Percentiles rank a stretch among this genome's conserved stretches.
Evolutionary conservation across 2,329 filamentous ascomycete genomes (phyloP).

Genomic region (Aspergillus melleus): DNA sequence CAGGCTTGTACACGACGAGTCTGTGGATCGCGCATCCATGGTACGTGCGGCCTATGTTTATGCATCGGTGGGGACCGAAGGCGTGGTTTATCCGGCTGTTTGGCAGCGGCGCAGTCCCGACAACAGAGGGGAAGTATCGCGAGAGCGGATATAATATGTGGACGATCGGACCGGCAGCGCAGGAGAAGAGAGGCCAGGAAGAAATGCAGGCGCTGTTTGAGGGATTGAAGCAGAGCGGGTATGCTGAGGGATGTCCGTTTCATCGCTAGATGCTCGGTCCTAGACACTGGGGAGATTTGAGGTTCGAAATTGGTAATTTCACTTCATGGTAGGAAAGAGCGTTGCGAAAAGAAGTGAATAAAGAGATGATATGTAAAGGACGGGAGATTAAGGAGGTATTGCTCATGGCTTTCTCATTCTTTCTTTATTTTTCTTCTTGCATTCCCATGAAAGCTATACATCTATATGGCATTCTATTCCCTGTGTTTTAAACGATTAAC

Average conservation of each 20-base stretch:
- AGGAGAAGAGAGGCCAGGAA: conserved; percentile 13
- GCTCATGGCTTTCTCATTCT: too few relatives aligned
- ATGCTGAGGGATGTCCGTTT: conserved; percentile 10
- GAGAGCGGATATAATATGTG: conserved; percentile 13
- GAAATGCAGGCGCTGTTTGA: conserved; percentile 13
- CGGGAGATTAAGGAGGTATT: too few relatives aligned
- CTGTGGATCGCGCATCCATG: conserved; percentile 19
- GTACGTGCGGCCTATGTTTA: conserved; percentile 24
- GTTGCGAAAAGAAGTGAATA: too few relatives aligned
- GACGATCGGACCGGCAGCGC: conserved; percentile 14
- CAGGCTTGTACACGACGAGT: conserved; percentile 7
- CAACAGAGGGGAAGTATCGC: conserved; percentile 3
- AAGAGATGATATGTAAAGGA: too few relatives aligned
- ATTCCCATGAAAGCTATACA: too few relatives aligned
- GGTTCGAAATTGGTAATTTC: too few relatives aligned
- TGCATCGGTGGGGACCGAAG: conserved; percentile 14
- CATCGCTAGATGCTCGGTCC: not conserved
- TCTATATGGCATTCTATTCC: too few relatives aligned
- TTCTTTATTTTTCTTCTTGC: too few relatives aligned
- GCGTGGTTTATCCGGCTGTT: conserved; percentile 15
- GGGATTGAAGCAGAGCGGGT: conserved; percentile 4
- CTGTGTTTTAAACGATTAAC: too few relatives aligned
- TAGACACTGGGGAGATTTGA: too few relatives aligned
- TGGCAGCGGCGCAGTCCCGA: conserved; percentile 12
- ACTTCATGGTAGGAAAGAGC: too few relatives aligned